Evolutionary conservation across 163 green algal species (phyloP).

Genomic region (Coccomyxa subellipsoidea): DNA sequence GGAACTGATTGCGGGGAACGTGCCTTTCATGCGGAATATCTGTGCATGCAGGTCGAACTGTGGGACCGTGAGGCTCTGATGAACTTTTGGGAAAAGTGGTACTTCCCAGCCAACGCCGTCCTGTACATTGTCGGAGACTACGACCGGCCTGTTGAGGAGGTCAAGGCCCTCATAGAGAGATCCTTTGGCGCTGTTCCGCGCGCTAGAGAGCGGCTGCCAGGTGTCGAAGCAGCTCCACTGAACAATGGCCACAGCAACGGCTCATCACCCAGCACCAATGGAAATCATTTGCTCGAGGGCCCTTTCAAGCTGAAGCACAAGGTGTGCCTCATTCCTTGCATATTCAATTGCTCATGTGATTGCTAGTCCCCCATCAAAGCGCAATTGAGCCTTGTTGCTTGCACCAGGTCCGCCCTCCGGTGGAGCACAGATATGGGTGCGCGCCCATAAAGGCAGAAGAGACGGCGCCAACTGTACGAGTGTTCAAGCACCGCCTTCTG

Average conservation of each 20-base stretch:
- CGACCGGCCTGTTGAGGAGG: constrained; percentile 35
- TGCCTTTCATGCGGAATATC: too few species aligned
- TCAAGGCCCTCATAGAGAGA: constrained; percentile 60
- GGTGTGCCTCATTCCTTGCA: not conserved
- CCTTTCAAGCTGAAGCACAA: constrained; percentile 11
- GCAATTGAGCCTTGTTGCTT: not conserved
- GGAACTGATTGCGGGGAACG: too few species aligned
- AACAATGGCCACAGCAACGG: constrained; percentile 9
- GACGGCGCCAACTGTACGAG: constrained; percentile 31
- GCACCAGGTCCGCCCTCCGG: constrained; percentile 71
- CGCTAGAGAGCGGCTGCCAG: constrained; percentile 9
- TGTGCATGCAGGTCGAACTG: constrained; percentile 75
- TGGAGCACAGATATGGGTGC: constrained; percentile 75
- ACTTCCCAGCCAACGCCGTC: constrained; percentile 96
- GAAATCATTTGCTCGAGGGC: not conserved
- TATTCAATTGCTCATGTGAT: not conserved
- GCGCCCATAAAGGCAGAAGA: constrained; percentile 34
- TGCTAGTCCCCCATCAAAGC: not conserved
- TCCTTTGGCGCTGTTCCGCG: constrained; percentile 63
- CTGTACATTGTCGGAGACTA: constrained; percentile 95
- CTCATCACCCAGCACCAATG: not conserved
- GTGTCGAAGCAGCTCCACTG: not conserved
- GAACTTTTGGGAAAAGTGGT: constrained; percentile 89
- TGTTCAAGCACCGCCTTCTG: constrained; percentile 95
- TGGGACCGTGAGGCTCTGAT: constrained; percentile 76